Conservation (phyloP, 352 stramenopile species). For the Globisporangium acanthophoron region DNA sequence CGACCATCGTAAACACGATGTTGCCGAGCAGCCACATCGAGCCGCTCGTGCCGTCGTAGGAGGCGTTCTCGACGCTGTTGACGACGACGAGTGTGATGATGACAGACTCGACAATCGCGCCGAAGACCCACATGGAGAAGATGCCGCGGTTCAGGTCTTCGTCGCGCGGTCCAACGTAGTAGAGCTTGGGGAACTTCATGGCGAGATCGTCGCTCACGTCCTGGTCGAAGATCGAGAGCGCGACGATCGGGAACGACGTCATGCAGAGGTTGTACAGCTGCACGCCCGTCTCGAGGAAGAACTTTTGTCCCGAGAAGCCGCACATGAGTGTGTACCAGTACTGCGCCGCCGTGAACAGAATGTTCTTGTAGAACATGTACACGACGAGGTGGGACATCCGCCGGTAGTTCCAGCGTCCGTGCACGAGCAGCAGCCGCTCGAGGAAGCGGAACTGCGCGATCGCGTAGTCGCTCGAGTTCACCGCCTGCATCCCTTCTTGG, state of each 20-base stretch:
- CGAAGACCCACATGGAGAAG: slow-evolving; percentile 65
- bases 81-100: slow-evolving; percentile 60
- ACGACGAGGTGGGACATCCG: slow-evolving; percentile 86
- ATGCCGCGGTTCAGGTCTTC: slow-evolving; percentile 60
- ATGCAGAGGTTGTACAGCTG: slow-evolving; percentile 80
- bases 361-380: slow-evolving; percentile 95
- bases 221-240: slow-evolving; percentile 66
- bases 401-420: slow-evolving; percentile 90
- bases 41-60: slow-evolving; percentile 26
- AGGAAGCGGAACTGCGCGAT: slow-evolving; percentile 92
- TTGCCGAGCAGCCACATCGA: slow-evolving; percentile 80
- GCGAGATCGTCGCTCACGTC: slow-evolving; percentile 61
- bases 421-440: slow-evolving; percentile 85
- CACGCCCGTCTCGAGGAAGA: slow-evolving; percentile 74
- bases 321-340: slow-evolving; percentile 76
- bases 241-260: slow-evolving; percentile 65
- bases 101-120: slow-evolving; percentile 67
- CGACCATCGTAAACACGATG: slow-evolving; percentile 76
- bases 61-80: slow-evolving; percentile 31
- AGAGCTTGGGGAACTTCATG: slow-evolving; percentile 69
- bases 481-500: slow-evolving; percentile 90
- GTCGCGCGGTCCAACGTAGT: slow-evolving; percentile 52
- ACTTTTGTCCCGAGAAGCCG: slow-evolving; percentile 79
- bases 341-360: slow-evolving; percentile 65
- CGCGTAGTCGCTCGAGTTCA: slow-evolving; percentile 92